Evolutionary conservation across 1,284 basidiomycete species (phyloP), one percentile per base, ranked within the genome.

Genomic region (Leucoagaricus sp.): DNA sequence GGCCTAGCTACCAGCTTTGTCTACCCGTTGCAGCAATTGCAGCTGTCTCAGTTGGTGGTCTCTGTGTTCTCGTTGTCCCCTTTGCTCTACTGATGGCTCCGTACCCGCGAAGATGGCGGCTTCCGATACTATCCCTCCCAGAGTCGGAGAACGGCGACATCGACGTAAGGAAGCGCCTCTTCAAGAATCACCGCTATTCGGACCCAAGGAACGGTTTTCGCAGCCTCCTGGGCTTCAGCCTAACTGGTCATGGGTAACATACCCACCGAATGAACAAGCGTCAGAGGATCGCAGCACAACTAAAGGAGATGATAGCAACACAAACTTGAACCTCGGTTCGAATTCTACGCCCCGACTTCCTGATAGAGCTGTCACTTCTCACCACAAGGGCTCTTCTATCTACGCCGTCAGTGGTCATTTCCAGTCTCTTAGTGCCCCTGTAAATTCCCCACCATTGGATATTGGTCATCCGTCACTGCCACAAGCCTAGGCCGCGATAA

Each of bases 51-150:
- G 71, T 87, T 38, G 84, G 88, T 7, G 79, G 82, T 31, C 75
- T 73, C 4, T 74, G 85, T 59, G 70, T 87, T 5, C 69, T 91
- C 21, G 68, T 84, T 4, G 79, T 79, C 17, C 67, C 85, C 49
- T 72, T 80, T 87, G 50, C 58, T 82, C 15, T 63, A 78, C 60
- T 81, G 74, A 49, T 79, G 78, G 55, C 70, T 66, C 55, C 79
- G 78, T 13, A 83, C 83, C 74, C 72, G 25, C 78, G 76, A 45
- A 76, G 76, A 31, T 73, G 71, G 23, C 79, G 75, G 25, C 85
- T 83, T 8, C 52, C 52, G 8, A 85, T 76, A 13, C 87, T 86
- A 6, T 91, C 89, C 29, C 73, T 86, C n/a, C 89, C 88, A 0
- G 86, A 88, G 48, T 73, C 87, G n/a, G 81, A 87, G 50, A 78